Base-by-base conservation (phyloP, 2,329 filamentous ascomycete genomes). In the Colletotrichum australisinense region DNA sequence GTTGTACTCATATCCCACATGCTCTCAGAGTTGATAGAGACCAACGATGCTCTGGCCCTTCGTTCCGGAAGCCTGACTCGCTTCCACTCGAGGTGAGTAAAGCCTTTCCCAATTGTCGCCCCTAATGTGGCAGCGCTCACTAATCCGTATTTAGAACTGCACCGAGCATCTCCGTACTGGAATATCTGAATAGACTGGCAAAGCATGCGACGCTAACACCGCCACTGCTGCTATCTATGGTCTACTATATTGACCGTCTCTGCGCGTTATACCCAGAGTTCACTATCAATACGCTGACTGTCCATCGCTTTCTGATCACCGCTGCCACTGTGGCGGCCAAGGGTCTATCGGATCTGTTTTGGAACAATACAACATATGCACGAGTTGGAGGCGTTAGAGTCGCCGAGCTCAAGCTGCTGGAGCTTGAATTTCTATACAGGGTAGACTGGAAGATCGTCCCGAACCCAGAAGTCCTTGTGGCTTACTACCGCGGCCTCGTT, bases 361-460 rank as follows among this genome's bases (percentile, higher is more conserved):
- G 97, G 95, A 98, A 97, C 75, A 99, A 99, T 83, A 94, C 94
- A 32, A 97, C 96, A 1, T 99, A 99, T 81, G 95, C 97, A 49
- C 90, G 95, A 68, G 95, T 99, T 0, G 97, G 97, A 5, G 97
- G 97, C 75, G 95, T 99, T 63, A 95, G 94, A 76, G 88, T 98
- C 49, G 92, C 93, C 62, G 97, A 99, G 83, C 85, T 99, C 75
- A 97, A 97, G 72, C 86, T 98, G 69, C 86, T 99, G 11, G 97
- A 99, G 82, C 88, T 99, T 35, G 97, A 99, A 79, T 98, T 99
- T 77, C 85, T 99, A 38, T 95, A 95, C 80, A 89, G 94, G 66
- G 93, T 99, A 32, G 94, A 98, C 79, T 99, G 97, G 96, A 94
- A 93, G 79, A 99, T 99, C 76, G 95, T 99, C 3, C 97, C 97